phyloP scores from a whole-genome alignment of 306 rosid species.

The Malus sieversii region DNA sequence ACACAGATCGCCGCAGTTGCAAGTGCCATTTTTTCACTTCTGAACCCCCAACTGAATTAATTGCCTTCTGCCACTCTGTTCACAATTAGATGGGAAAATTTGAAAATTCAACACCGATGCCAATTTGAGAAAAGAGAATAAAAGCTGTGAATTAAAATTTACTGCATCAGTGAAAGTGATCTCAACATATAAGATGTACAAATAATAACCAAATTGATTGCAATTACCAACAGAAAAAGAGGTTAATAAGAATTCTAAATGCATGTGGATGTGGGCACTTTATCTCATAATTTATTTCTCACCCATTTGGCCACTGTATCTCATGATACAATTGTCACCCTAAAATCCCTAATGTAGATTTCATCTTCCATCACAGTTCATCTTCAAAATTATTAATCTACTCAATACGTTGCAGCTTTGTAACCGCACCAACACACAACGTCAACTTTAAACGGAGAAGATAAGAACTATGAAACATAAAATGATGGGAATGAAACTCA shows the following conservation, averaged over 20 bases:
- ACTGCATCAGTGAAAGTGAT: not conserved
- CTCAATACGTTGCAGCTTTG: not conserved
- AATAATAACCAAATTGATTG: not conserved
- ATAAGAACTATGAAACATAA: not conserved
- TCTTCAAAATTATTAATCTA: not conserved
- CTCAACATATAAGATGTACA: not conserved
- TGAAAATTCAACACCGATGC: constrained; percentile 9
- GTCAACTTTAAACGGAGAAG: not conserved
- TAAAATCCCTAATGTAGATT: not conserved
- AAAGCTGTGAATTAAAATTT: not conserved
- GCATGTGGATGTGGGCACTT: not conserved
- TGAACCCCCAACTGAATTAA: constrained; percentile 83
- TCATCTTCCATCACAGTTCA: not conserved
- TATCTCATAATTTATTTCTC: not conserved
- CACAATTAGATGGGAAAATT: constrained; percentile 13
- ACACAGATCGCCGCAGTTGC: constrained; percentile 79
- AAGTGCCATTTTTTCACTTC: constrained; percentile 95
- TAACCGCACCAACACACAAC: not conserved
- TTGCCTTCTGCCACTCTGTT: constrained; percentile 96
- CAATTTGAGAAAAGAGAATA: constrained; percentile 4
- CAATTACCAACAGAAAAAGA: not conserved
- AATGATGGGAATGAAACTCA: constrained; percentile 11
- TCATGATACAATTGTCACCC: not conserved
- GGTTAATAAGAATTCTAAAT: not conserved
- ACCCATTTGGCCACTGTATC: not conserved